A percentile compares a stretch with the other conserved stretches of the same genome.
Conservation (phyloP, 2,329 filamentous ascomycete genomes). For the Pleomassaria siparia region DNA sequence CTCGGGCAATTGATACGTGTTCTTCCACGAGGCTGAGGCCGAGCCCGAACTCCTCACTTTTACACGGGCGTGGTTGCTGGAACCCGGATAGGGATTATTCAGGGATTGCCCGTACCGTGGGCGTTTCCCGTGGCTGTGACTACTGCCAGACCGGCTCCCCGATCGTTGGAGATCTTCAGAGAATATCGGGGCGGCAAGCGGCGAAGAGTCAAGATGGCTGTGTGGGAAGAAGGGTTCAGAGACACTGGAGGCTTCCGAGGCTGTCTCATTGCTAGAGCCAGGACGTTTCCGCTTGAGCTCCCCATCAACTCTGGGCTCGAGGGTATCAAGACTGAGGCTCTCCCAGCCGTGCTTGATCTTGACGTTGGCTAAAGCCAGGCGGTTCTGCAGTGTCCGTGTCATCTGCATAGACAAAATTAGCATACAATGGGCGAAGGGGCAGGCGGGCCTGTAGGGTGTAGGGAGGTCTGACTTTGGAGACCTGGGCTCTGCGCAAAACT, state of each 20-base stretch:
- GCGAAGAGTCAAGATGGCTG: slow-evolving; percentile 76
- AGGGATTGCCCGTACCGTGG: slow-evolving; percentile 34
- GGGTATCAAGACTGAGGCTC: slow-evolving; percentile 79
- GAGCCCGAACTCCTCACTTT: slow-evolving; percentile 63
- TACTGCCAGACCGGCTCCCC: slow-evolving; percentile 62
- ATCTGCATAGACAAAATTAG: slow-evolving; percentile 62
- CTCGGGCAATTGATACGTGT: slow-evolving; percentile 72
- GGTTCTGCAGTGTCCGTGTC: slow-evolving; percentile 87
- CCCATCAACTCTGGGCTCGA: slow-evolving; percentile 82
- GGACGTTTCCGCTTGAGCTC: slow-evolving; percentile 74
- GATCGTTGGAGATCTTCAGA: slow-evolving; percentile 71
- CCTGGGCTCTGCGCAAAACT: slow-evolving; percentile 47
- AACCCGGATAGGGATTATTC: slow-evolving; percentile 37
- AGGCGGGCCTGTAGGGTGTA: slow-evolving; percentile 7
- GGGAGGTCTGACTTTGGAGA: slow-evolving; percentile 41
- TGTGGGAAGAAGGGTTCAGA: slow-evolving; percentile 74
- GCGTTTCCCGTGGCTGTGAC: slow-evolving; percentile 43
- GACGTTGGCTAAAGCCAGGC: slow-evolving; percentile 92
- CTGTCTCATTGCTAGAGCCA: slow-evolving; percentile 66
- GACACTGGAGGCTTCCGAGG: slow-evolving; percentile 82
- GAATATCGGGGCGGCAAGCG: slow-evolving; percentile 79
- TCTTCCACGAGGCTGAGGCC: slow-evolving; percentile 69
- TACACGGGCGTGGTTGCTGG: slow-evolving; percentile 66
- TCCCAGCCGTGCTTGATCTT: slow-evolving; percentile 97
- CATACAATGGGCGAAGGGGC: slow-evolving; percentile 21